These are phyloP conservation scores for Albizia julibrissin DNA, from an alignment of 306 rosid species.

Conservation along the genomic window DNA sequence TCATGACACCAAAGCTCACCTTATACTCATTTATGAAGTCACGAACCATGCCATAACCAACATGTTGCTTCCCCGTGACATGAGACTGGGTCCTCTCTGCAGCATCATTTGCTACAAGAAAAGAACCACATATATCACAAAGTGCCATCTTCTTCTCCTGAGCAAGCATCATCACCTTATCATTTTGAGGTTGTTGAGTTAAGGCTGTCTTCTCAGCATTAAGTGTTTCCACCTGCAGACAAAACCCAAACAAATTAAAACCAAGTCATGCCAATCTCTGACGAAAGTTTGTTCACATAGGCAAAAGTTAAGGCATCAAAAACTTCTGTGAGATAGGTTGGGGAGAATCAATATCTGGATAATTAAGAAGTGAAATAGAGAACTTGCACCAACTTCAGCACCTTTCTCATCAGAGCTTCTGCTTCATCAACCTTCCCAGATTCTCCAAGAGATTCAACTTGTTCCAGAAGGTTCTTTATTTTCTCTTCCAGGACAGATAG, in stretches of 20 bases:
- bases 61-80: constrained; percentile 95
- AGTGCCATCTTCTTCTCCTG: constrained; percentile 99
- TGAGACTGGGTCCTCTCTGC: constrained; percentile 97
- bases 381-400: constrained; percentile 38
- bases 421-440: constrained; percentile 99
- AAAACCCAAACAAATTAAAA: constrained; percentile 18
- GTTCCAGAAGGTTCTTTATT: constrained; percentile 95
- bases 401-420: constrained; percentile 99
- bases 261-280: constrained; percentile 17
- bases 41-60: constrained; percentile 99
- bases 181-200: constrained; percentile 74
- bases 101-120: constrained; percentile 98
- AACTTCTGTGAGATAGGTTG: background rate
- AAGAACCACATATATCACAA: constrained; percentile 97
- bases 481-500: constrained; percentile 88
- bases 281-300: background rate
- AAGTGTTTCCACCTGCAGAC: constrained; percentile 78
- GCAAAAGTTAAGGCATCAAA: constrained; percentile 7
- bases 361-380: constrained; percentile 11
- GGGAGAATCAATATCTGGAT: background rate
- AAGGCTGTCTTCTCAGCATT: constrained; percentile 82
- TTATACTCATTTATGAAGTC: constrained; percentile 84
- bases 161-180: constrained; percentile 74
- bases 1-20: constrained; percentile 45
- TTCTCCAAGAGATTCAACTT: constrained; percentile 96